These are phyloP conservation scores for Inosperma sp. DNA, from an alignment of 768 basidiomycete species.

Conservation along the genomic window DNA sequence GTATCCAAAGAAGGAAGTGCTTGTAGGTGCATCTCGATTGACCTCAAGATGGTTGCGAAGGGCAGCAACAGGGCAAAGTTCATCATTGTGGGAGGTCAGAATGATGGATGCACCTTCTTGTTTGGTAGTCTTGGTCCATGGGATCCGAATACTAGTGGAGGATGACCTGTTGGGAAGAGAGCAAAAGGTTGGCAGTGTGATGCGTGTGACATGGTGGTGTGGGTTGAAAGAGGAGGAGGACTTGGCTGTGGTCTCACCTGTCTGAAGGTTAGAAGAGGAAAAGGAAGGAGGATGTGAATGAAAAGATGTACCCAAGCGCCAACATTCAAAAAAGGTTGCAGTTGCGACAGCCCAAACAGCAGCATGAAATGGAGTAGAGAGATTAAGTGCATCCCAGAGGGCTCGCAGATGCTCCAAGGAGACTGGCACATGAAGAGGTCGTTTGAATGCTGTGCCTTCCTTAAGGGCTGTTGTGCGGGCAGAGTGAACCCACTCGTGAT, in stretches of 20 bases:
- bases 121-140: background rate
- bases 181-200: background rate
- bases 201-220: background rate
- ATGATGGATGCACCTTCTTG: background rate
- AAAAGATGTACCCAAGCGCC: slow-evolving; percentile 26
- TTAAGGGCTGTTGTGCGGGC: background rate
- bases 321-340: slow-evolving; percentile 33
- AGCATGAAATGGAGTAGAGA: slow-evolving; percentile 25
- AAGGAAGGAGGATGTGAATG: too few relatives aligned
- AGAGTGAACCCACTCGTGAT: background rate
- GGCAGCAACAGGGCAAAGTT: background rate
- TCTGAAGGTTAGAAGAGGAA: too few relatives aligned
- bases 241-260: slow-evolving; percentile 24
- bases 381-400: slow-evolving; percentile 21
- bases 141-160: background rate
- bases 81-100: background rate
- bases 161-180: background rate
- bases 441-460: background rate
- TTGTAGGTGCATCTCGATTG: background rate
- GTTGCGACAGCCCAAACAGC: slow-evolving; percentile 34
- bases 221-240: background rate
- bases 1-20: background rate
- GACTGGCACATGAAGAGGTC: background rate
- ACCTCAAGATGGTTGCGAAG: background rate
- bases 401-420: slow-evolving; percentile 26